Evolutionary conservation across 2,329 filamentous ascomycete genomes (phyloP).

Genomic region (Cadophora malorum): DNA sequence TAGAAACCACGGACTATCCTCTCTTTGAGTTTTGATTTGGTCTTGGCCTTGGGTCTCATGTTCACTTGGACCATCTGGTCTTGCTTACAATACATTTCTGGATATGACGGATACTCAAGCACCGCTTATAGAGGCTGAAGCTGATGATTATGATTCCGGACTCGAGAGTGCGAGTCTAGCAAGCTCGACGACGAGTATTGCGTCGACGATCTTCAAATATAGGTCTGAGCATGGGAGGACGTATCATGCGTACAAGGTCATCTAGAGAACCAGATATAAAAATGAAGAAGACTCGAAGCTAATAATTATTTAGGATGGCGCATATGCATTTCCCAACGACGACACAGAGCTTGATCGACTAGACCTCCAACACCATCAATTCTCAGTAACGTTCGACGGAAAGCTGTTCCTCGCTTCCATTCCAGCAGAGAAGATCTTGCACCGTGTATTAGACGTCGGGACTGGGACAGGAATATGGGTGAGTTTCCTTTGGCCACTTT

Average conservation of each 20-base stretch:
- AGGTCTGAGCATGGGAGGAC: slow-evolving; percentile 49
- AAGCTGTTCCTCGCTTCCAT: slow-evolving; percentile 44
- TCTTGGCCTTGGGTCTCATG: neutral
- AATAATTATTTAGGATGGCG: slow-evolving; percentile 16
- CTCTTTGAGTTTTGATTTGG: too few relatives aligned
- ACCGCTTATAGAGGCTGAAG: slow-evolving; percentile 4
- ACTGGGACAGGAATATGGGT: slow-evolving; percentile 30
- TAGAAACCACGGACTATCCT: too few relatives aligned
- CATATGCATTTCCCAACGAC: slow-evolving; percentile 28
- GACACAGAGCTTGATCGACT: slow-evolving; percentile 32
- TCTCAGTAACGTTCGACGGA: slow-evolving; percentile 45
- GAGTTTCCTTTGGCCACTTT: too few relatives aligned
- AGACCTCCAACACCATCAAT: slow-evolving; percentile 50
- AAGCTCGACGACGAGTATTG: slow-evolving; percentile 13
- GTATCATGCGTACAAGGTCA: slow-evolving; percentile 38
- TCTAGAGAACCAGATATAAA: too few relatives aligned
- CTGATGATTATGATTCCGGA: slow-evolving; percentile 16
- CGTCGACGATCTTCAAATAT: slow-evolving; percentile 44
- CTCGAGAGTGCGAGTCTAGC: neutral
- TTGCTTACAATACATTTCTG: neutral
- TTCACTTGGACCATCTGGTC: neutral
- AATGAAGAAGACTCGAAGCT: too few relatives aligned
- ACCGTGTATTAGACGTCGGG: slow-evolving; percentile 29
- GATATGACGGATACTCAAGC: neutral
- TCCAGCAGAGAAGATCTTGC: slow-evolving; percentile 31